Base-by-base conservation (phyloP, 805 yeast species). In the Metschnikowia baotianmanensis region DNA sequence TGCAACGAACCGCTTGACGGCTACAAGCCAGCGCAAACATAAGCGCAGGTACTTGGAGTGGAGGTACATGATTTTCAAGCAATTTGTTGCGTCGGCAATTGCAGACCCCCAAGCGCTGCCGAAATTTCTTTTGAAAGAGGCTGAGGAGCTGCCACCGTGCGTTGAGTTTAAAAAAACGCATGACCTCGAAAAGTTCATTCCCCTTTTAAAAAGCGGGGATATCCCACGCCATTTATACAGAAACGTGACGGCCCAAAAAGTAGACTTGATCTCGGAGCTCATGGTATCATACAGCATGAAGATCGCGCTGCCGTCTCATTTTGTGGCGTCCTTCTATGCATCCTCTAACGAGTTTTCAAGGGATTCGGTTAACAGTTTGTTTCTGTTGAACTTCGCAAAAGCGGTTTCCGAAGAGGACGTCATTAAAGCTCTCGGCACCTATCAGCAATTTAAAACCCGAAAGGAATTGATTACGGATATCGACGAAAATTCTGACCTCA, bases 11-110 rank as follows among this genome's bases (percentile, higher is more conserved):
- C 12, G 24, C 1, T 12, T 11, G 12, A 3, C 26, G 10, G 40
- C 44, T 4, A 13, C 16, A 2, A 33, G 13, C 15, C 45, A 49
- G 29, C 39, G 22, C 19, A 23, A 10, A 9, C 24, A 7, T 5
- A 30, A 45, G 23, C 46, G 32, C n/a, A 20, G 18, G 12, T 47
- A 40, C 22, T 29, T 49, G 36, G 46, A 47, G 34, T 47, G 47
- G 51, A 37, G 28, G 34, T 43, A 41, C 26, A 34, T 34, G 45
- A 40, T 45, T 15, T 35, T 49, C n/a, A 37, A 40, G 21, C 34
- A 39, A 23, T 38, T 35, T 13, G 46, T 34, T 15, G 23, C 30
- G 3, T 21, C 39, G 19, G 49, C 38, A 5, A 26, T 34, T 22
- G 45, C 47, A 15, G 29, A 17, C 2, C 13, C 33, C 6, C 42